Evolutionary conservation across 208 protist genomes (phyloP).

Genomic region (Crithidia acanthocephali): DNA sequence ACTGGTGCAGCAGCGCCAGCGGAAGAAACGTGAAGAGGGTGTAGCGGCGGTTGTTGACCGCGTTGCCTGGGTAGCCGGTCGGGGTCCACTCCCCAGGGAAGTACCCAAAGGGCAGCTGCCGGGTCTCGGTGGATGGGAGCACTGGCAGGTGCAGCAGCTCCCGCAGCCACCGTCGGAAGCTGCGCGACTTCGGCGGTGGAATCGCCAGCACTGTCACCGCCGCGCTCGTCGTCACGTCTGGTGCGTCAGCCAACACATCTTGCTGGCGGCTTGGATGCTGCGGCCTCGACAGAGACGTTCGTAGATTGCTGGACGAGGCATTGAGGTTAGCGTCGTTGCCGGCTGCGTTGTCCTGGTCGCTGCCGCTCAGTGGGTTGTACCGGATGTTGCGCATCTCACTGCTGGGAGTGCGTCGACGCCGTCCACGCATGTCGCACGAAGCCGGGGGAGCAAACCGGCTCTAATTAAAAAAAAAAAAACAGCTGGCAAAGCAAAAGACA

Average conservation of each 20-base stretch:
- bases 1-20: slow-evolving; percentile 76
- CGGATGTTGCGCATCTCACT: slow-evolving; percentile 24
- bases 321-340: not conserved
- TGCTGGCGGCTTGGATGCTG: no score
- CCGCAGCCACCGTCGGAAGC: slow-evolving; percentile 18
- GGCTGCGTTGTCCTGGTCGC: not conserved
- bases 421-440: slow-evolving; percentile 9
- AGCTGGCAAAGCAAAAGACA: slow-evolving; percentile 6
- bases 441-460: slow-evolving; percentile 3
- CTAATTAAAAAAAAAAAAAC: slow-evolving; percentile 14
- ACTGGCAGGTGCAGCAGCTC: slow-evolving; percentile 42
- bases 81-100: slow-evolving; percentile 42
- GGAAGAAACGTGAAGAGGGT: slow-evolving; percentile 84
- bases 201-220: slow-evolving; percentile 24
- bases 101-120: slow-evolving; percentile 63
- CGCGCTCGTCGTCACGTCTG: not conserved
- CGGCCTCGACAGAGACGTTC: no score
- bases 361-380: slow-evolving; percentile 20
- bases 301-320: not conserved
- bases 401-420: slow-evolving; percentile 9
- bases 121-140: slow-evolving; percentile 34
- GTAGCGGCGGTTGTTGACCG: slow-evolving; percentile 84
- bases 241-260: slow-evolving; percentile 3
- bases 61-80: slow-evolving; percentile 63
- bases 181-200: slow-evolving; percentile 26